These are phyloP conservation scores for Globisporangium lucens DNA, from an alignment of 352 stramenopile species.

Conservation along the genomic window DNA sequence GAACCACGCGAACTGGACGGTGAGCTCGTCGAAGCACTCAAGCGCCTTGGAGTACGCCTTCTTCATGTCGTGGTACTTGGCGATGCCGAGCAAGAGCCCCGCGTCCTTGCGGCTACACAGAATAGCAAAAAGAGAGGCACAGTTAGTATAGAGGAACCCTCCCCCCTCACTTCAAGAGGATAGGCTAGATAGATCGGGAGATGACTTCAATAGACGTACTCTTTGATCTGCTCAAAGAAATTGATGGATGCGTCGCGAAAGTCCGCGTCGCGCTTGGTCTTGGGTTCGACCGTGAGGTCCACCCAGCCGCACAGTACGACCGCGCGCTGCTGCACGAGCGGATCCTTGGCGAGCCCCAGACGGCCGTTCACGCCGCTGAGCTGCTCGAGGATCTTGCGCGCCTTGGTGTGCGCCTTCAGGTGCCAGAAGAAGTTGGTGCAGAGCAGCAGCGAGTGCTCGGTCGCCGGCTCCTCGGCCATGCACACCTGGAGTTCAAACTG, in stretches of 20 bases:
- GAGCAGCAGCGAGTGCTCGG: constrained; percentile 49
- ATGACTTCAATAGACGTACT: constrained; percentile 9
- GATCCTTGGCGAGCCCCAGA: constrained; percentile 21
- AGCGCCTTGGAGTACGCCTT: constrained; percentile 63
- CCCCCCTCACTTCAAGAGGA: too few species aligned
- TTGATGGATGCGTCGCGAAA: constrained; percentile 54
- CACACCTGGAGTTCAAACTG: constrained; percentile 76
- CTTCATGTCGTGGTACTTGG: constrained; percentile 74
- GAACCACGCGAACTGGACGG: constrained; percentile 82
- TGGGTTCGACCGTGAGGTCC: constrained; percentile 64
- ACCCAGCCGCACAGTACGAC: constrained; percentile 73
- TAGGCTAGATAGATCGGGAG: too few species aligned
- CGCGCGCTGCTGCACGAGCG: constrained; percentile 37
- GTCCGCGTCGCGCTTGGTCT: constrained; percentile 66
- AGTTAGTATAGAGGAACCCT: too few species aligned
- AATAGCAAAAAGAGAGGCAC: too few species aligned
- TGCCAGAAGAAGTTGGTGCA: constrained; percentile 83
- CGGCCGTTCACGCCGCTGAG: constrained; percentile 28
- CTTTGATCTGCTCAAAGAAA: constrained; percentile 63
- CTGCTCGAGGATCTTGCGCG: constrained; percentile 69
- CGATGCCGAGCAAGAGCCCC: constrained; percentile 65
- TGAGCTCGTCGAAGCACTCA: constrained; percentile 70
- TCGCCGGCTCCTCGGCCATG: constrained; percentile 73
- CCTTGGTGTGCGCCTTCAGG: constrained; percentile 55
- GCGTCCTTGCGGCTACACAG: constrained; percentile 42